A percentile compares a stretch with the other conserved stretches of the same genome.
Conservation (phyloP, 1,139 yeast genomes). For the Kodamaea ohmeri region DNA sequence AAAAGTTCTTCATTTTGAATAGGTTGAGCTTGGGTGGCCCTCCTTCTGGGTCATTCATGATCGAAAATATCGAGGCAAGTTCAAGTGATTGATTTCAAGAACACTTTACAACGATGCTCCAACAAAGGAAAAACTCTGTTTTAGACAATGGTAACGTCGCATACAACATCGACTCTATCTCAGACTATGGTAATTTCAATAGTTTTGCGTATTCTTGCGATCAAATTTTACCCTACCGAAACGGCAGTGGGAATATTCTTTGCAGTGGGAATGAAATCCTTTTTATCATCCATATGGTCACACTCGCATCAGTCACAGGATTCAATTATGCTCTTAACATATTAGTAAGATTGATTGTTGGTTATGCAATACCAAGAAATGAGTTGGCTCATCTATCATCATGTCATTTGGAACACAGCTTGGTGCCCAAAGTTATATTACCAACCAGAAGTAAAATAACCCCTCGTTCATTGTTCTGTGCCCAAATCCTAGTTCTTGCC, state of each 20-base stretch:
- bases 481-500: conserved; percentile 29
- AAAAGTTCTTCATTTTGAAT: conserved; percentile 25
- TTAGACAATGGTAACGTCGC: too few species aligned
- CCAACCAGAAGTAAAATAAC: conserved; percentile 37
- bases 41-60: conserved; percentile 20
- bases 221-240: conserved; percentile 19
- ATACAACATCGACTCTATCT: too few species aligned
- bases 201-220: conserved; percentile 17
- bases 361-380: conserved; percentile 21
- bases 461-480: conserved; percentile 33
- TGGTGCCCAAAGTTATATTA: conserved; percentile 34
- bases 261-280: conserved; percentile 21
- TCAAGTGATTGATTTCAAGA: too few species aligned
- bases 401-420: conserved; percentile 22
- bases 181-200: conserved; percentile 15
- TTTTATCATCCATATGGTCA: conserved; percentile 19
- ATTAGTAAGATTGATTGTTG: conserved; percentile 20
- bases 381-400: conserved; percentile 20
- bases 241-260: conserved; percentile 24
- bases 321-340: conserved; percentile 19
- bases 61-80: conserved; percentile 20
- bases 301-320: conserved; percentile 19
- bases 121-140: too few species aligned
- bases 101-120: too few species aligned
- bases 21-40: conserved; percentile 32